Evolutionary conservation across 192 early-diverging fungal species (phyloP).

Genomic region (Backusella morwellensis): DNA sequence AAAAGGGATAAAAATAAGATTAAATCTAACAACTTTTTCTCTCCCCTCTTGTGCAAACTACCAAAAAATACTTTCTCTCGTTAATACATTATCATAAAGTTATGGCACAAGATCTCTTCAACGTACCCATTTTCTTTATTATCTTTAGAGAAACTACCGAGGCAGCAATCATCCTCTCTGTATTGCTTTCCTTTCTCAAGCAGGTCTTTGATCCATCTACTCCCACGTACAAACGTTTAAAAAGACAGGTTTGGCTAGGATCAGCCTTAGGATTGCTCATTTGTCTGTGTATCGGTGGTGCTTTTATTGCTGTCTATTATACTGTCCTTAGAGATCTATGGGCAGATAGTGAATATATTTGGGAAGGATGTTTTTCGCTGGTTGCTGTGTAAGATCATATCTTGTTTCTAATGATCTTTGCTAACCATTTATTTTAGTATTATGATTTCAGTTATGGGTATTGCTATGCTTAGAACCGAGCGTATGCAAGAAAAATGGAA

Average conservation of each 20-base stretch:
- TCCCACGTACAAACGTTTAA: constrained; percentile 47
- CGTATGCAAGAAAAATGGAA: constrained; percentile 78
- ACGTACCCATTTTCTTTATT: constrained; percentile 72
- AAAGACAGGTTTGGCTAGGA: constrained; percentile 78
- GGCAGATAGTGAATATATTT: constrained; percentile 68
- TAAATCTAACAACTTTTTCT: constrained; percentile 2
- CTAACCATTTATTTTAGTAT: constrained; percentile 40
- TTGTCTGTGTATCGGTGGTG: constrained; percentile 66
- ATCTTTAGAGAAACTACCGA: constrained; percentile 70
- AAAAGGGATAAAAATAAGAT: neutral
- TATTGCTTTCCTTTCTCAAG: constrained; percentile 74
- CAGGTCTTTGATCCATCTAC: constrained; percentile 58
- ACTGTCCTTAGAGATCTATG: constrained; percentile 47
- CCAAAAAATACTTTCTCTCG: constrained; percentile 3
- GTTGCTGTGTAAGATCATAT: neutral
- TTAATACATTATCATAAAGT: constrained; percentile 18
- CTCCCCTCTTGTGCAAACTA: neutral
- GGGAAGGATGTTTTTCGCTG: constrained; percentile 75
- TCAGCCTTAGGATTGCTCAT: constrained; percentile 63
- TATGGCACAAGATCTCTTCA: constrained; percentile 50
- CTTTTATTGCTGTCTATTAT: constrained; percentile 82
- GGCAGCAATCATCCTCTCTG: constrained; percentile 84
- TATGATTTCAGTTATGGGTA: constrained; percentile 77
- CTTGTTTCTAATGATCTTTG: neutral
- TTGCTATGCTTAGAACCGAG: constrained; percentile 77